Evolutionary conservation across 2,329 filamentous ascomycete species (phyloP), one percentile per base, ranked within the genome.

Genomic region (Phaeomoniella chlamydospora): DNA sequence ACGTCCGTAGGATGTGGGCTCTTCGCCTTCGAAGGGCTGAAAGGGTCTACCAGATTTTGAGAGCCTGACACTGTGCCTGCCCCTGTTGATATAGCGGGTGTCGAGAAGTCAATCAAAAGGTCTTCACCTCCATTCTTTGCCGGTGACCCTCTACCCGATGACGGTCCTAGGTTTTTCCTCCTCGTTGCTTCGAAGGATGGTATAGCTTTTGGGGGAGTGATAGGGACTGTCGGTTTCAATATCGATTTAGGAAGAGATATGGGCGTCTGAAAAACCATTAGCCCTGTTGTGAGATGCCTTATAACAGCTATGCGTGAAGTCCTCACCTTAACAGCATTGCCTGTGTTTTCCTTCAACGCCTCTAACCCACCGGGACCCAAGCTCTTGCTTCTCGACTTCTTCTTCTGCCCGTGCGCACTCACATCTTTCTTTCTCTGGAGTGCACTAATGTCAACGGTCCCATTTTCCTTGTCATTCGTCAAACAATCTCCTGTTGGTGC

Each of bases 331-430:
- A 82, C 74, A 48, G 82, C 68, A 55, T 93, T 92, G 19, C 82
- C 83, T 50, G 68, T 73, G 31, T 71, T 72, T 50, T 79, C 71
- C 55, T 80, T 86, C 37, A 92, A 67, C 39, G 80, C 78, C 64
- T 92, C 86, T 32, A 94, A 61, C 16, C 87, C 86, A 35, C 88
- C 90, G 12, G 90, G 88, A 2, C 90, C 90, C 46, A 98, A 78
- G 60, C 88, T 96, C 66, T 94, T 96, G 61, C 88, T 94, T 45
- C 90, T 77, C 39, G 80, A 82, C 61, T 86, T 88, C 61, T 68
- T 69, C 29, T 60, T 58, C 35, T 53, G 53, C 18, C 45, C 52
- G 6, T 48, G 70, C 71, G 43, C 16, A 35, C 48, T 51, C n/a
- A 44, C 36, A 14, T 42, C 49, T 15, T 42, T 47, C 10, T 47